phyloP scores from a whole-genome alignment of 805 yeast genomes.

The Ogataea parapolymorpha region DNA sequence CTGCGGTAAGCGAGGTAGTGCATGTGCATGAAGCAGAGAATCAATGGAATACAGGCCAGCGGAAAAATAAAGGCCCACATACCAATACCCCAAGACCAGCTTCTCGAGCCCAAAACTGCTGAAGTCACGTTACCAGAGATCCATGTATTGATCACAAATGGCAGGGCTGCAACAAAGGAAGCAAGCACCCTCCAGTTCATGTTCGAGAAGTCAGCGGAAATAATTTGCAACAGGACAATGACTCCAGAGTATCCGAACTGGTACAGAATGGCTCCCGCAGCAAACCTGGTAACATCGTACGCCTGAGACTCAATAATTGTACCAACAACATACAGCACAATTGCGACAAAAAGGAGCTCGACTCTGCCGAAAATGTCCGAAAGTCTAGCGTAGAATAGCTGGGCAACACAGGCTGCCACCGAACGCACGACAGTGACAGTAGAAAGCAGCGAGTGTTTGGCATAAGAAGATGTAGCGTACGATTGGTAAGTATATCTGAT shows the following conservation, averaged over 20 bases:
- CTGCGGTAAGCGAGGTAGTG: slow-evolving; percentile 48
- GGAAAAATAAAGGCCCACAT: slow-evolving; percentile 82
- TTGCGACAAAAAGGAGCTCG: slow-evolving; percentile 45
- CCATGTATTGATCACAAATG: slow-evolving; percentile 78
- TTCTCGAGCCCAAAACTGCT: slow-evolving; percentile 31
- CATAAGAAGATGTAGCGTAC: slow-evolving; percentile 54
- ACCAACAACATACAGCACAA: slow-evolving; percentile 58
- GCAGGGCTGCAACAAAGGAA: slow-evolving; percentile 65
- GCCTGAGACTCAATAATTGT: slow-evolving; percentile 64
- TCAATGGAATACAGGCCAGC: slow-evolving; percentile 56
- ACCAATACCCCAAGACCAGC: slow-evolving; percentile 75
- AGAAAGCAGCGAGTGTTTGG: slow-evolving; percentile 52
- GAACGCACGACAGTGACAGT: slow-evolving; percentile 56
- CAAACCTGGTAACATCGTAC: slow-evolving; percentile 50
- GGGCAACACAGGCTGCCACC: slow-evolving; percentile 65
- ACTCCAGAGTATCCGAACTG: slow-evolving; percentile 63
- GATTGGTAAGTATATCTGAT: slow-evolving; percentile 47
- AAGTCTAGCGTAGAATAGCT: slow-evolving; percentile 59
- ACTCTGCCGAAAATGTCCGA: slow-evolving; percentile 68
- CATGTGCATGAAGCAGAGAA: slow-evolving; percentile 55
- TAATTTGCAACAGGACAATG: slow-evolving; percentile 50
- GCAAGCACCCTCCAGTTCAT: slow-evolving; percentile 68
- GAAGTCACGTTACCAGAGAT: slow-evolving; percentile 57
- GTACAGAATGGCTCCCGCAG: slow-evolving; percentile 61
- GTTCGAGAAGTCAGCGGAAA: slow-evolving; percentile 64